These are phyloP conservation scores for Bimuria novae-zelandiae DNA, from an alignment of 2,329 filamentous ascomycete species.

Conservation along the genomic window DNA sequence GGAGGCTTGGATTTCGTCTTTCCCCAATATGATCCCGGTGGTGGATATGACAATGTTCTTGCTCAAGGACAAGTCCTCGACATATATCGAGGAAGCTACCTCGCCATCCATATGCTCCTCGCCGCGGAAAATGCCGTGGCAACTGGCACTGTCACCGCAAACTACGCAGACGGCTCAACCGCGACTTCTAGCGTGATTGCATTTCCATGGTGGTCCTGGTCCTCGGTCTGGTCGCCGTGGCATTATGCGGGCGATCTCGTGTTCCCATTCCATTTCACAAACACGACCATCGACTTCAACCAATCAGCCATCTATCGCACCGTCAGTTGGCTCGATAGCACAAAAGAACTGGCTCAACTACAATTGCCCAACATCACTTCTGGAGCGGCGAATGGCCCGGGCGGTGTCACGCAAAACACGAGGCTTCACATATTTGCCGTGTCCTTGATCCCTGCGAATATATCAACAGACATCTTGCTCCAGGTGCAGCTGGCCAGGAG, in stretches of 20 bases:
- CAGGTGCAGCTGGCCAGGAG: conserved; percentile 11
- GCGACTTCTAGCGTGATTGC: conserved; percentile 39
- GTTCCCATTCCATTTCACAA: conserved; percentile 46
- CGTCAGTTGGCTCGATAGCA: conserved; percentile 47
- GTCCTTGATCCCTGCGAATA: conserved; percentile 8
- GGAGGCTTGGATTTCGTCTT: conserved; percentile 46
- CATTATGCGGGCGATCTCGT: conserved; percentile 49
- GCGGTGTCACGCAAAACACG: conserved; percentile 23
- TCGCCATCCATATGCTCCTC: conserved; percentile 48
- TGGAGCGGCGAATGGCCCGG: conserved; percentile 28
- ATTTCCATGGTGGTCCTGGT: conserved; percentile 48
- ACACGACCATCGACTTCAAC: conserved; percentile 43
- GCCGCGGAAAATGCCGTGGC: conserved; percentile 47
- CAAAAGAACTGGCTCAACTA: conserved; percentile 44
- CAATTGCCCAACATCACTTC: conserved; percentile 45
- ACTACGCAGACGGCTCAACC: conserved; percentile 44
- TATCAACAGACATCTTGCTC: background rate
- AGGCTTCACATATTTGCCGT: conserved; percentile 17
- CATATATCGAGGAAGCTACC: conserved; percentile 40
- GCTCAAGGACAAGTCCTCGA: conserved; percentile 42
- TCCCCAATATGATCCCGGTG: conserved; percentile 39
- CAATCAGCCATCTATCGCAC: conserved; percentile 48
- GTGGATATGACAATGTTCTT: conserved; percentile 45
- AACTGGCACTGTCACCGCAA: conserved; percentile 44
- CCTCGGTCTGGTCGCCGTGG: no score